A percentile compares a stretch with the other conserved stretches of the same genome.
phyloP scores from a whole-genome alignment of 2,329 filamentous ascomycete genomes.

The Salinomyces thailandicus region DNA sequence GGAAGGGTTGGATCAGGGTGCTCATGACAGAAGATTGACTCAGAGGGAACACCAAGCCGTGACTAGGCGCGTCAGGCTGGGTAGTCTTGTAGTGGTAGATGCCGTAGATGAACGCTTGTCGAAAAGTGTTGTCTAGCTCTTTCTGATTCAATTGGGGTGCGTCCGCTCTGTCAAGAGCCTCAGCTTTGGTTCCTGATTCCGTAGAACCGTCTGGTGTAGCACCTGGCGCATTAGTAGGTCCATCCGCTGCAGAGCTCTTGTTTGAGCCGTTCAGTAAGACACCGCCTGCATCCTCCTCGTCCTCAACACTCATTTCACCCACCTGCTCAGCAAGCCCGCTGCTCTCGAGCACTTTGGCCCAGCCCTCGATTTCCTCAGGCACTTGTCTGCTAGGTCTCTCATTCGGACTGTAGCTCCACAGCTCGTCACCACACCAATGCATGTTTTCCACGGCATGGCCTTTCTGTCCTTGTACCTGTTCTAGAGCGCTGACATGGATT shows the following conservation, averaged over 20 bases:
- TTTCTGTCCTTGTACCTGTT: conserved; percentile 48
- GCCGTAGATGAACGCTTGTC: conserved; percentile 53
- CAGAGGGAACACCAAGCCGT: conserved; percentile 51
- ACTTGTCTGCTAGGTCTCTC: conserved; percentile 43
- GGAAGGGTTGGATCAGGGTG: conserved; percentile 54
- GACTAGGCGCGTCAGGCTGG: conserved; percentile 41
- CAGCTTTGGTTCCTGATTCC: conserved; percentile 19
- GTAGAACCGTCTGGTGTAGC: conserved; percentile 10
- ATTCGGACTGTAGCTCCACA: conserved; percentile 53
- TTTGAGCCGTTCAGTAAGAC: conserved; percentile 26
- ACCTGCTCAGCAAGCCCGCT: conserved; percentile 31
- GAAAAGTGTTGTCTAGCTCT: conserved; percentile 57
- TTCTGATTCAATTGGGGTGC: conserved; percentile 41
- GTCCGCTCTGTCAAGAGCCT: conserved; percentile 18
- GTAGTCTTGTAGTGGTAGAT: conserved; percentile 49
- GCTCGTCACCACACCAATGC: conserved; percentile 59
- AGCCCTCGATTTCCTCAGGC: conserved; percentile 46
- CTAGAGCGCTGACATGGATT: conserved; percentile 49
- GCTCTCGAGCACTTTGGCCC: conserved; percentile 28
- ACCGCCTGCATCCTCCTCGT: conserved; percentile 35
- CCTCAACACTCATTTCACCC: conserved; percentile 33
- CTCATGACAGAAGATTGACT: conserved; percentile 54
- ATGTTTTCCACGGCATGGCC: conserved; percentile 55
- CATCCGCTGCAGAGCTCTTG: conserved; percentile 1
- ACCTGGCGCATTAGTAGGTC: conserved; percentile 17